phyloP scores from a whole-genome alignment of 495 filamentous ascomycete genomes.

The Aspergillus campestris region DNA sequence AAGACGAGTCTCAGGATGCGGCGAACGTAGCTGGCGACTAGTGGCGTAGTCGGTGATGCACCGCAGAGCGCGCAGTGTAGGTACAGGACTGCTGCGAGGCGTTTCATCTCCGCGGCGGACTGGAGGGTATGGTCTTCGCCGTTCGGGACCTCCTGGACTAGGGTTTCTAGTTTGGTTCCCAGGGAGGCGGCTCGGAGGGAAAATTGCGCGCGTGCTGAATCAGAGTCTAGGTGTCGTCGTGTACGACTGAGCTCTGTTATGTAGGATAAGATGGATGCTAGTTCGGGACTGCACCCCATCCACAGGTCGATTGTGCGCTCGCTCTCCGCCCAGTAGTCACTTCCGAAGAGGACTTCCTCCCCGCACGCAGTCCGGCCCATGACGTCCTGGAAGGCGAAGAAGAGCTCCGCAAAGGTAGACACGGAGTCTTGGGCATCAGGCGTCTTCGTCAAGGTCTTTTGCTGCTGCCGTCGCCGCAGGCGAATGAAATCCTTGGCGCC shows the following conservation, averaged over 20 bases:
- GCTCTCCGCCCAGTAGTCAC: conserved; percentile 34
- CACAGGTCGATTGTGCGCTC: conserved; percentile 31
- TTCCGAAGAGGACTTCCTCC: conserved; percentile 30
- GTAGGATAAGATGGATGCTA: conserved; percentile 30
- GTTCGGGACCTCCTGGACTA: conserved; percentile 29
- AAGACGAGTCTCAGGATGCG: conserved; percentile 27
- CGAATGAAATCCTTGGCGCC: conserved; percentile 38
- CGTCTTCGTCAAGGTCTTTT: conserved; percentile 3
- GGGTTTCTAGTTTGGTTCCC: conserved; percentile 19
- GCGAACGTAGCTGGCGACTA: conserved; percentile 29
- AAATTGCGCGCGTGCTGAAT: conserved; percentile 17
- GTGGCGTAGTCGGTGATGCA: conserved; percentile 27
- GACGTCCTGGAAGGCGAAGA: conserved; percentile 42
- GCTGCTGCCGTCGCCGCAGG: conserved; percentile 21
- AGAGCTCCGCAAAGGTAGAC: conserved; percentile 32
- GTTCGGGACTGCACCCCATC: conserved; percentile 40
- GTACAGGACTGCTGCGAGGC: conserved; percentile 33
- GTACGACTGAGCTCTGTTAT: conserved; percentile 37
- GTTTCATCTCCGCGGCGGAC: conserved; percentile 34
- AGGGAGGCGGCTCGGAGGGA: conserved; percentile 23
- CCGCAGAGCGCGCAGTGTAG: conserved; percentile 34
- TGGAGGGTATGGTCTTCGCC: conserved; percentile 22
- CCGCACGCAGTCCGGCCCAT: conserved; percentile 41
- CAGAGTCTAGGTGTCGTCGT: conserved; percentile 19
- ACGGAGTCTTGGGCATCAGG: conserved; percentile 15